phyloP scores from a whole-genome alignment of 2,329 filamentous ascomycete genomes.

The Stemphylium vesicarium region DNA sequence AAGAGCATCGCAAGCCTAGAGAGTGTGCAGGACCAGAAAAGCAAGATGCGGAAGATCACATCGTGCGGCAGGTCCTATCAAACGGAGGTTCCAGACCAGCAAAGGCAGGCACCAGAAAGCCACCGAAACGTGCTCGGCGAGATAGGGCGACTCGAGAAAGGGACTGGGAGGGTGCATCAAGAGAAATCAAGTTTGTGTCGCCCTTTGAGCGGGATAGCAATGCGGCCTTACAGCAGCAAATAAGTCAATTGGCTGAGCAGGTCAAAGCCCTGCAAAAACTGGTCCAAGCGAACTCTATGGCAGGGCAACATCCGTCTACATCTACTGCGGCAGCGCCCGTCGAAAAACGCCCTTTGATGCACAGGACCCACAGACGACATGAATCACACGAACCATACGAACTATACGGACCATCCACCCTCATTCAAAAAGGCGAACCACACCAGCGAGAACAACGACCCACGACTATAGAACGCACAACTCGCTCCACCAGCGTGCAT shows the following conservation, averaged over 20 bases:
- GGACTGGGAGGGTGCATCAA: not conserved
- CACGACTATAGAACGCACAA: no score
- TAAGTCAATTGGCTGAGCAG: slow-evolving; percentile 23
- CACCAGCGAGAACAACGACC: no score
- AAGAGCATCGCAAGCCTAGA: not conserved
- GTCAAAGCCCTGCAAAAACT: slow-evolving; percentile 19
- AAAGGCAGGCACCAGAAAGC: not conserved
- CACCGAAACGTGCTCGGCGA: not conserved
- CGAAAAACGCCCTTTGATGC: no score
- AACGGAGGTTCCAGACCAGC: no score
- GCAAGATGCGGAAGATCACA: not conserved
- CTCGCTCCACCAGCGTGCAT: not conserved
- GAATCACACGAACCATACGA: no score
- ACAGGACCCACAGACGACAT: no score
- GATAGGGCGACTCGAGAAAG: not conserved
- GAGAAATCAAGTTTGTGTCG: not conserved
- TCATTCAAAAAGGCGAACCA: no score
- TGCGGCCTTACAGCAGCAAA: slow-evolving; percentile 11
- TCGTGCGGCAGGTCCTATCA: no score
- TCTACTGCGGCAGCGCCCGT: not conserved
- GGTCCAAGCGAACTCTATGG: slow-evolving; percentile 1
- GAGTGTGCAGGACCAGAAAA: not conserved
- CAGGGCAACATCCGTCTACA: not conserved
- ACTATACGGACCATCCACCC: no score
- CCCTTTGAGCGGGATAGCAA: not conserved